Percentiles rank a stretch among this genome's conserved stretches.
phyloP scores from a whole-genome alignment of 805 yeast genomes.

The Ogataea pini region DNA sequence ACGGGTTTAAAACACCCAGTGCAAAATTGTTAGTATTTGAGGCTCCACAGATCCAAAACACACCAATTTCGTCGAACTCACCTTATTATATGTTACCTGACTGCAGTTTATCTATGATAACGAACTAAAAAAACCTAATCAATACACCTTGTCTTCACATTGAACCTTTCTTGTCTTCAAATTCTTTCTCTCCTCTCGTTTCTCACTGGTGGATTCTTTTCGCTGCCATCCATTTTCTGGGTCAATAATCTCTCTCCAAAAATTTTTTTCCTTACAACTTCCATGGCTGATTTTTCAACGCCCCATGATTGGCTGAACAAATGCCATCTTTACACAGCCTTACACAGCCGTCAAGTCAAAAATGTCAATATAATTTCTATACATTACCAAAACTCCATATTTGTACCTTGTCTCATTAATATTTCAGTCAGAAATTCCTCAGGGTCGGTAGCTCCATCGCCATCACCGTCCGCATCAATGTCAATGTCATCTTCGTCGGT shows the following conservation, averaged over 20 bases:
- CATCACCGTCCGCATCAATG: constrained; percentile 21
- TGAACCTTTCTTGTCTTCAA: not conserved
- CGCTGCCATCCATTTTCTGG: not conserved
- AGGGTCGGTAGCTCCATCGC: constrained; percentile 17
- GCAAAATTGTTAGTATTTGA: not conserved
- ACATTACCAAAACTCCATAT: constrained; percentile 10
- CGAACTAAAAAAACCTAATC: not conserved
- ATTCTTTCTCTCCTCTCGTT: constrained; percentile 4
- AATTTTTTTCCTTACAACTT: not conserved
- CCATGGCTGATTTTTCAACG: constrained; percentile 18
- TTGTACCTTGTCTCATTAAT: constrained; percentile 18
- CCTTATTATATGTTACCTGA: not conserved
- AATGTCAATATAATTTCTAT: too few relatives aligned
- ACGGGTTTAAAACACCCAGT: too few relatives aligned
- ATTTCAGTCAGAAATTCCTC: constrained; percentile 21
- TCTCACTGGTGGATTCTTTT: constrained; percentile 8
- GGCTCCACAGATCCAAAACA: not conserved
- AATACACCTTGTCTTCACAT: not conserved
- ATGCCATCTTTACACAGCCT: too few relatives aligned
- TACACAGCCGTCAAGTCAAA: too few relatives aligned
- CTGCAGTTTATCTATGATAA: not conserved
- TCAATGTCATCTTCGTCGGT: constrained; percentile 24
- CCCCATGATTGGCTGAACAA: constrained; percentile 21
- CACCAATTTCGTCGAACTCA: too few relatives aligned
- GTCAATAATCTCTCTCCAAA: not conserved